Conservation (phyloP, 768 basidiomycete species). For the Candolleomyces aberdarensis region DNA sequence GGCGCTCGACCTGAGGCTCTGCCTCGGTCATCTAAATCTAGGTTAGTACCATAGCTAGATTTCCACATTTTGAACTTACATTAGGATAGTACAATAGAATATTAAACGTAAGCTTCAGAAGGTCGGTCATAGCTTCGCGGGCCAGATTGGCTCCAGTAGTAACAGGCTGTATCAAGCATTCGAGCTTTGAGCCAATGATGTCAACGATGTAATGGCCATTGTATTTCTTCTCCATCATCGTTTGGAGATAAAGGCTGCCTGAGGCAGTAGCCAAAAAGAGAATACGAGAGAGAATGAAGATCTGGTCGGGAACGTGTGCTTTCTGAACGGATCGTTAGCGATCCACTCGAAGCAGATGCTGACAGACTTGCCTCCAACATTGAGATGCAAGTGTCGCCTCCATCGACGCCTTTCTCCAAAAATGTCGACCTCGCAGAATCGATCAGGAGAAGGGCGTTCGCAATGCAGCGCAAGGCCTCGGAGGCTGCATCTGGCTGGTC, state of each 20-base stretch:
- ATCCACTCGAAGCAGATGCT: background rate
- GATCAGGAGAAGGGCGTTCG: constrained; percentile 74
- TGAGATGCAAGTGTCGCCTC: constrained; percentile 52
- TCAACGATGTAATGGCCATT: constrained; percentile 58
- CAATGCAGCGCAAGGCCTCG: constrained; percentile 73
- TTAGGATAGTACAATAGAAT: constrained; percentile 79
- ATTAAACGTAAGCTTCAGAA: constrained; percentile 85
- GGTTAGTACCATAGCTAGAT: constrained; percentile 5
- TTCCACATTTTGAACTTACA: constrained; percentile 32
- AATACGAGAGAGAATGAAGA: constrained; percentile 74
- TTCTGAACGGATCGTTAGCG: constrained; percentile 40
- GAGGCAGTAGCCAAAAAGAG: constrained; percentile 72
- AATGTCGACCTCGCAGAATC: constrained; percentile 59
- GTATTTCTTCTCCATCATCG: constrained; percentile 64
- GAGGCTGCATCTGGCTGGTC: constrained; percentile 56
- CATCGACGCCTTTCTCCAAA: constrained; percentile 55
- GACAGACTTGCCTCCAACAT: constrained; percentile 55
- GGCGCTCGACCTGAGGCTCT: constrained; percentile 38
- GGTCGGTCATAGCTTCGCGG: constrained; percentile 74
- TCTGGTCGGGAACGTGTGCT: constrained; percentile 55
- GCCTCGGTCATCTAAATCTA: constrained; percentile 36
- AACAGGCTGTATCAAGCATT: constrained; percentile 47
- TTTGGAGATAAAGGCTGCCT: constrained; percentile 45
- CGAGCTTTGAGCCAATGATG: constrained; percentile 58
- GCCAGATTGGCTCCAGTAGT: constrained; percentile 51